phyloP scores from a whole-genome alignment of 139 green algal genomes.

The Haematococcus sp. region DNA sequence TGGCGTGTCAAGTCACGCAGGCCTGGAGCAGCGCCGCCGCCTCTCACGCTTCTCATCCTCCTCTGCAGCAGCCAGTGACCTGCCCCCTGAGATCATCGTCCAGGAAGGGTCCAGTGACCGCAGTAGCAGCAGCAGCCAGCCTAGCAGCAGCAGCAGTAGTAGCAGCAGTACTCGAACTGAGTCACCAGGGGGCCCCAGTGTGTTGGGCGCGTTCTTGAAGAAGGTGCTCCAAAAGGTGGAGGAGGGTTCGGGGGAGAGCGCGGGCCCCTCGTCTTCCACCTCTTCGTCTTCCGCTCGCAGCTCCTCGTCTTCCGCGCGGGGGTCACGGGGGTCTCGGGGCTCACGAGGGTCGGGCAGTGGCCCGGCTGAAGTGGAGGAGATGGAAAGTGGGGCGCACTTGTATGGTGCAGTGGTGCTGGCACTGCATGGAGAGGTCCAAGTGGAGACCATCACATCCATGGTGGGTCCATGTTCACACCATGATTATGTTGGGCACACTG shows the following conservation, averaged over 20 bases:
- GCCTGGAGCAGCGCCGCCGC: not conserved
- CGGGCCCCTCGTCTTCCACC: not conserved
- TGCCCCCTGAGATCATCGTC: no score
- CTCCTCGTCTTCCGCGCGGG: not conserved
- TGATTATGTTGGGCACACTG: not conserved
- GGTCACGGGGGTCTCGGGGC: not conserved
- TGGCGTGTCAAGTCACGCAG: not conserved
- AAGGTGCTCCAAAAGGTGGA: not conserved
- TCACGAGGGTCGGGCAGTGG: not conserved
- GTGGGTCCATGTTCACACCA: constrained; percentile 3
- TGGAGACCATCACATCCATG: constrained; percentile 39
- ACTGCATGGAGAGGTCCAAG: constrained; percentile 34
- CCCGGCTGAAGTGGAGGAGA: not conserved
- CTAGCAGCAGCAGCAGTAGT: constrained; percentile 8
- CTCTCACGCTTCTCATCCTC: not conserved
- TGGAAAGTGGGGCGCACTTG: constrained; percentile 22
- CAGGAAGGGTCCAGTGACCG: not conserved
- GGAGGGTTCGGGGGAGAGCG: not conserved
- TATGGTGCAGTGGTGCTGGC: constrained; percentile 34
- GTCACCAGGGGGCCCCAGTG: not conserved
- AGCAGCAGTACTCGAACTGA: not conserved
- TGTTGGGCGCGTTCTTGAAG: not conserved
- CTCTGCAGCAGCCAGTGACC: not conserved
- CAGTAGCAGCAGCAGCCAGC: constrained; percentile 5
- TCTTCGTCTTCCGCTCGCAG: not conserved